Evolutionary conservation across 257 asterid genomes (phyloP), one percentile per base, ranked within the genome.

Genomic region (Ligustrum vulgare): DNA sequence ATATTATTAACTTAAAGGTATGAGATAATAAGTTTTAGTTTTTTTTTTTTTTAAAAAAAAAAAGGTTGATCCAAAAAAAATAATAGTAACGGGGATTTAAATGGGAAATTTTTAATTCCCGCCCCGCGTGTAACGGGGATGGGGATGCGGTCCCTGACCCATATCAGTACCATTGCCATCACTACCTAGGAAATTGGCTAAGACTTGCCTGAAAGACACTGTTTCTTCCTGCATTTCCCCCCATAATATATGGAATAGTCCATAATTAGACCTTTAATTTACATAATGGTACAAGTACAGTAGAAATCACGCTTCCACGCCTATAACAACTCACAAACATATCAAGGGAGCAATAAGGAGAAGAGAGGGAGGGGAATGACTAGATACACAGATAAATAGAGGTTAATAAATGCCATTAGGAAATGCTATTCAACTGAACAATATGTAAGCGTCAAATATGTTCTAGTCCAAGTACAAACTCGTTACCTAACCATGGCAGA

Each of bases 141-240:
- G n/a, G n/a, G n/a, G n/a, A n/a, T n/a, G n/a, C n/a, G n/a, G n/a
- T n/a, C n/a, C n/a, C n/a, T n/a, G n/a, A n/a, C n/a, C n/a, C n/a
- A n/a, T n/a, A n/a, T n/a, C n/a, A n/a, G n/a, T n/a, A n/a, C n/a
- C n/a, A n/a, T n/a, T n/a, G n/a, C n/a, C n/a, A n/a, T n/a, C n/a
- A n/a, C n/a, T n/a, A n/a, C n/a, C n/a, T n/a, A n/a, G n/a, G n/a
- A n/a, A n/a, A 28, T 71, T 75, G 47, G 91, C 87, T 86, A 93
- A 74, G 6, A 75, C 86, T 78, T 86, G 87, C 87, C 87, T 90
- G 84, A 95, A 95, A 36, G 99, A 95, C 71, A 77, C 49, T 13
- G 82, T 67, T 68, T 77, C 84, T 47, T 85, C 83, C 56, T 54
- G 77, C 74, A 37, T 80, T 69, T 76, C 75, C 84, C 28, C 51